Evolutionary conservation across 345 rosid genomes (phyloP).

Genomic region (Carallia brachiata): DNA sequence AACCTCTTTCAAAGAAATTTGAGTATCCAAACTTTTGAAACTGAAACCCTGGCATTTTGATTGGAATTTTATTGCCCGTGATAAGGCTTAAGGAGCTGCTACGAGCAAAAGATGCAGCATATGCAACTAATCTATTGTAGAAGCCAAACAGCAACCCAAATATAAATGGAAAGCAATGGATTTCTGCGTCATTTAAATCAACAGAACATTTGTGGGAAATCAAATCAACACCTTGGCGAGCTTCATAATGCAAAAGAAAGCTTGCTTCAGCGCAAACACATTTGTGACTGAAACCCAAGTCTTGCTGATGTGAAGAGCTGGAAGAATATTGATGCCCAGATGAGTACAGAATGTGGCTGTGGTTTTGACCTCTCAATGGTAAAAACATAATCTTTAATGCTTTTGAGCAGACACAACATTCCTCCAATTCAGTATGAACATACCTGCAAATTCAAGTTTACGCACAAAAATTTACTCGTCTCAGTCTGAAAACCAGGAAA

Average conservation of each 20-base stretch:
- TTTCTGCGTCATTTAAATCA: slow-evolving; percentile 59
- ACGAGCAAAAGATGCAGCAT: slow-evolving; percentile 28
- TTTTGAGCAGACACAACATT: slow-evolving; percentile 46
- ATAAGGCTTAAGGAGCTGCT: slow-evolving; percentile 21
- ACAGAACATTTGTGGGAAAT: slow-evolving; percentile 39
- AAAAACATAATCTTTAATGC: slow-evolving; percentile 47
- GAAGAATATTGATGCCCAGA: slow-evolving; percentile 42
- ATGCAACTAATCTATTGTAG: slow-evolving; percentile 45
- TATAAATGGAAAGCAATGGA: slow-evolving; percentile 77
- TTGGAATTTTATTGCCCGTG: slow-evolving; percentile 28
- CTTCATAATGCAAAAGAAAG: slow-evolving; percentile 56
- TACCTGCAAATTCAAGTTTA: slow-evolving; percentile 42
- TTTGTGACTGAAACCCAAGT: slow-evolving; percentile 21
- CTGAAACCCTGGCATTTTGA: slow-evolving; percentile 37
- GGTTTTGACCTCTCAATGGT: slow-evolving; percentile 36
- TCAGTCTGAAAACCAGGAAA: background rate
- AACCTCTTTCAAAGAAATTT: slow-evolving; percentile 54
- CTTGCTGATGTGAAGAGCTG: slow-evolving; percentile 32
- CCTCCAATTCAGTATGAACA: slow-evolving; percentile 43
- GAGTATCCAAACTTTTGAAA: slow-evolving; percentile 70
- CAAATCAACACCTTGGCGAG: slow-evolving; percentile 30
- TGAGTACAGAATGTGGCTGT: slow-evolving; percentile 47
- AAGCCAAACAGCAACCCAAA: slow-evolving; percentile 52
- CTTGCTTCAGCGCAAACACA: slow-evolving; percentile 37
- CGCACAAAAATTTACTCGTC: background rate